phyloP scores from a whole-genome alignment of 192 early-diverging fungal genomes.

The Pecoramyces ruminantium region DNA sequence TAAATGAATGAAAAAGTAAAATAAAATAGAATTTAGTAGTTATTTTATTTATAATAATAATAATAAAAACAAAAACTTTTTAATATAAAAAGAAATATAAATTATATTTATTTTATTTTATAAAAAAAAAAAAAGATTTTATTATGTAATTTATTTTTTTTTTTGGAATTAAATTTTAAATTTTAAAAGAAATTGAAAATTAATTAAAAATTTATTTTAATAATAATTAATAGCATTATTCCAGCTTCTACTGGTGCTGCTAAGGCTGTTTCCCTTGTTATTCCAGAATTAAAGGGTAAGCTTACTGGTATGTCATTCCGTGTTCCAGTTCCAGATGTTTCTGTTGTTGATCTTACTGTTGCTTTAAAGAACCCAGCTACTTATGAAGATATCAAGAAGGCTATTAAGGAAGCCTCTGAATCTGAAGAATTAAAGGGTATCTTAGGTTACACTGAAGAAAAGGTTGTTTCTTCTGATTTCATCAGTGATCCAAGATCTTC shows the following conservation, averaged over 20 bases:
- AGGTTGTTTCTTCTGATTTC: conserved; percentile 1
- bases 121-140: too few species aligned
- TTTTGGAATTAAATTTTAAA: not conserved
- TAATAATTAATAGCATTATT: not conserved
- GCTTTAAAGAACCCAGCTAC: not conserved
- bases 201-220: not conserved
- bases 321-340: conserved; percentile 1
- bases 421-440: conserved; percentile 1
- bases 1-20: too few species aligned
- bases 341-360: conserved; percentile 2
- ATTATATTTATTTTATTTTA: too few species aligned
- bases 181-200: not conserved
- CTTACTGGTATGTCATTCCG: conserved; percentile 3
- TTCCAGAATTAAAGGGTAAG: conserved; percentile 4
- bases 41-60: too few species aligned
- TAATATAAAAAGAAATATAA: too few species aligned
- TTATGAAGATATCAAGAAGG: not conserved
- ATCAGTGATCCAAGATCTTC: not conserved
- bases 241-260: conserved; percentile 2
- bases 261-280: not conserved
- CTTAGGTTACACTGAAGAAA: conserved; percentile 1
- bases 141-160: too few species aligned
- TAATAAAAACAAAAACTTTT: too few species aligned
- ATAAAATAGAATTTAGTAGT: too few species aligned
- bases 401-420: conserved; percentile 1